Evolutionary conservation across 1,284 basidiomycete genomes (phyloP), one percentile per base, ranked within the genome.

Genomic region (Inonotus hispidus): DNA sequence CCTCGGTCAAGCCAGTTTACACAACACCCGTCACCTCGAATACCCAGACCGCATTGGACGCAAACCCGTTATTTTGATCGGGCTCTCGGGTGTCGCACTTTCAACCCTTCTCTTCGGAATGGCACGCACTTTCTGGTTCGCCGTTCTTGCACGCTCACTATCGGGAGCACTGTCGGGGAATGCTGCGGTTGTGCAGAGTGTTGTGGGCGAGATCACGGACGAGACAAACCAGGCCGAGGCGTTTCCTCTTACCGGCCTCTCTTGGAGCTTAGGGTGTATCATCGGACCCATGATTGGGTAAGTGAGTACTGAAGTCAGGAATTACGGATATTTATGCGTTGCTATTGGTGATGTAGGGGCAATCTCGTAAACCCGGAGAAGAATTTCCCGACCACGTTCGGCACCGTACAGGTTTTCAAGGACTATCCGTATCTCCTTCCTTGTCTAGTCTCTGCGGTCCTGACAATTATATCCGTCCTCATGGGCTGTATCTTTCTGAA

Each of bases 51-150:
- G 65, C 10, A 66, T 71, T 37, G 72, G 72, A 38, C 66, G 72
- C 1, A 69, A 70, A 29, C 71, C 71, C 13, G 69, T 73, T 32
- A 60, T 73, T 39, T 53, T 72, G 10, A 62, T 67, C 35, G 72
- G 72, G n/a, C 54, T 71, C 2, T 57, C 66, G 16, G 72, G 72
- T 14, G 62, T 70, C 16, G 66, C 70, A 19, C 46, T 72, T 32
- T 67, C 69, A 23, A 69, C 68, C 27, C 49, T 67, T 16, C 62
- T 62, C 16, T 70, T 73, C 62, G 72, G 72, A 5, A 63, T 72
- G 52, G 65, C 71, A 21, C 65, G 64, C 23, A 65, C 67, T 8
- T 68, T 72, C 37, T 43, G 56, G 19, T 60, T 63, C 29, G 57
- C 68, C 13, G 65, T 72, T 14, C 13, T 69, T 29, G 58, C 64